Base-by-base conservation (phyloP, 1,284 basidiomycete species). In the Trametes sp. region DNA sequence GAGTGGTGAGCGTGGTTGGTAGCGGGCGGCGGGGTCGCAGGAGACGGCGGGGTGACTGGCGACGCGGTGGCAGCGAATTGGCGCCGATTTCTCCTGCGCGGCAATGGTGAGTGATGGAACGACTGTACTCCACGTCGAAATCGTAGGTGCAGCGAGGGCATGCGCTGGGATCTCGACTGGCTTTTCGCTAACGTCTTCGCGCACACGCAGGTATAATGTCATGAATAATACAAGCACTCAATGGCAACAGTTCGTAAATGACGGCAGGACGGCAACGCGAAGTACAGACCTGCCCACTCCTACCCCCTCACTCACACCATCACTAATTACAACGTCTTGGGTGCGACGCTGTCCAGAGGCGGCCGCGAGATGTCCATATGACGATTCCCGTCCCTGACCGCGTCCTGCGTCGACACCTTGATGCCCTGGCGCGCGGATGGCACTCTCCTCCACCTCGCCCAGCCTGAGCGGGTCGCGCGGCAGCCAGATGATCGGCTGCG, bases 401-500 rank as follows among this genome's bases (percentile, higher is more conserved):
- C 90, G 64, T 86, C 80, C 59, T 77, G 71, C 42, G 77, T 78
- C 33, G 85, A 86, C 23, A 84, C 85, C 64, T 80, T 75, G 21
- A 96, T 83, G n/a, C 0, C 88, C 90, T 9, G 76, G 78, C 51
- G 81, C 82, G 61, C 72, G 72, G 73, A 89, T 89, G 64, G 77
- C 85, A 61, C 76, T 73, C 67, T 85, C 85, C 77, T 95, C 92
- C 63, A 84, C 87, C 61, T 81, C 80, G 13, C 79, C 84, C 51
- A 95, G 70, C 28, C 92, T 92, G 4, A 91, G 78, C 48, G 81
- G 74, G 70, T 96, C 94, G 51, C 75, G 73, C 14, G 95, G 92
- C 54, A 97, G 76, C 95, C 96, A 98, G 41, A 98, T 79, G 11
- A 86, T 80, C 61, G 87, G 82, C 76, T 94, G 92, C 46, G 89